A percentile compares a stretch with the other conserved stretches of the same genome.
These are phyloP conservation scores for Tarenaya hassleriana DNA, from an alignment of 345 rosid genomes.

Conservation along the genomic window DNA sequence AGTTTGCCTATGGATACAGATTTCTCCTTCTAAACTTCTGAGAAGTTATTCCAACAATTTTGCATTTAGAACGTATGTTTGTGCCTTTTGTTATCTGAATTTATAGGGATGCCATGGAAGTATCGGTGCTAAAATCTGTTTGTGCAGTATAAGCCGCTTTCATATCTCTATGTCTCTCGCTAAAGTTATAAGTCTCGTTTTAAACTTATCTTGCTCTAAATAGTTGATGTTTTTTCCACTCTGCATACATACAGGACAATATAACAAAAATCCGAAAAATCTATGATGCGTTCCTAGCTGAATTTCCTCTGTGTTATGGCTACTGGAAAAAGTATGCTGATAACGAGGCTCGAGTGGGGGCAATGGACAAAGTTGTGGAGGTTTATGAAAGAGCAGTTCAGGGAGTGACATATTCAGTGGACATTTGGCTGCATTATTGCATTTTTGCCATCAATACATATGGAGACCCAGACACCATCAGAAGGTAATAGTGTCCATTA, in stretches of 20 bases:
- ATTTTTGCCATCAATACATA: constrained; percentile 70
- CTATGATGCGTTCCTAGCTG: constrained; percentile 86
- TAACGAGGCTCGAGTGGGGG: constrained; percentile 83
- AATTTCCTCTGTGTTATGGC: constrained; percentile 95
- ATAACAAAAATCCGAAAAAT: constrained; percentile 72
- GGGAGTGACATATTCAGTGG: constrained; percentile 96
- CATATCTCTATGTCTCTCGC: constrained; percentile 1
- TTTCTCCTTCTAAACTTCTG: constrained; percentile 1
- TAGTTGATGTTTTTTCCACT: constrained; percentile 18
- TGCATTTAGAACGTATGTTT: constrained; percentile 5
- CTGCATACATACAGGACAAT: constrained; percentile 58
- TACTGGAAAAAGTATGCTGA: constrained; percentile 99
- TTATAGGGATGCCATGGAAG: neutral
- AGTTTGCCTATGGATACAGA: no score
- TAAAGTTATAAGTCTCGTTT: neutral
- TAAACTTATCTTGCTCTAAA: no score
- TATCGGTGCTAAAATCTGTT: neutral
- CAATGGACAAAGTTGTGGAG: constrained; percentile 90
- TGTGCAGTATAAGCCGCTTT: neutral
- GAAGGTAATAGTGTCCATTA: constrained; percentile 60
- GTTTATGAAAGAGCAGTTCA: constrained; percentile 92
- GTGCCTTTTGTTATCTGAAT: neutral
- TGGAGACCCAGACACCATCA: constrained; percentile 87
- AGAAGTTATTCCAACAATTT: neutral
- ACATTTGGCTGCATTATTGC: constrained; percentile 93